These are phyloP conservation scores for Mycotypha africana DNA, from an alignment of 371 early-diverging fungal species.

Conservation along the genomic window DNA sequence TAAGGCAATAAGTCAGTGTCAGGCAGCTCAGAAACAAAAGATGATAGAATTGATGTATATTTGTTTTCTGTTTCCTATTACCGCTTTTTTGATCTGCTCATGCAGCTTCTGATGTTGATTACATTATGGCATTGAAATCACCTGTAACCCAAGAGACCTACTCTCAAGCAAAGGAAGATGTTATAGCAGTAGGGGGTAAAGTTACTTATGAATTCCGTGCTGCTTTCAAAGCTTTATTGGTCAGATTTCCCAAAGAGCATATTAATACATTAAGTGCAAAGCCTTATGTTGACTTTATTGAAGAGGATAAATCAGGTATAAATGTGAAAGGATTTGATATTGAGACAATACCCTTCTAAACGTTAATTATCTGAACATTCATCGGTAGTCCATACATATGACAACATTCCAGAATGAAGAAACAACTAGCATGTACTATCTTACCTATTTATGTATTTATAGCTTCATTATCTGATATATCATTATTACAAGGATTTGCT, in stretches of 20 bases:
- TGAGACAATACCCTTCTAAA: no score
- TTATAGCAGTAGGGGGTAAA: slow-evolving; percentile 15
- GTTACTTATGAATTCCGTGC: slow-evolving; percentile 16
- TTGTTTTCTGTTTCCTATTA: background rate
- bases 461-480: no score
- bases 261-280: slow-evolving; percentile 8
- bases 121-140: slow-evolving; percentile 18
- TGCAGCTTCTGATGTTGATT: slow-evolving; percentile 8
- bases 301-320: slow-evolving; percentile 21
- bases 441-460: no score
- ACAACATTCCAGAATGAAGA: no score
- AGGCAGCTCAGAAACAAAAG: no score
- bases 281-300: slow-evolving; percentile 22
- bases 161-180: slow-evolving; percentile 12
- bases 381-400: no score
- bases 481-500: no score
- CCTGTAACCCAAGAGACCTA: slow-evolving; percentile 13
- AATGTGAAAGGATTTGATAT: no score
- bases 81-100: background rate
- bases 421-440: no score
- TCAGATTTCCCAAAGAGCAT: slow-evolving; percentile 13
- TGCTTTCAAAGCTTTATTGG: slow-evolving; percentile 14
- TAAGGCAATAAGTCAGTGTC: background rate
- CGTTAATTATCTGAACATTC: no score
- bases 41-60: no score